Percentiles rank a stretch among this genome's conserved stretches.
These are phyloP conservation scores for Pleurotus cornucopiae DNA, from an alignment of 768 basidiomycete species.

Conservation along the genomic window DNA sequence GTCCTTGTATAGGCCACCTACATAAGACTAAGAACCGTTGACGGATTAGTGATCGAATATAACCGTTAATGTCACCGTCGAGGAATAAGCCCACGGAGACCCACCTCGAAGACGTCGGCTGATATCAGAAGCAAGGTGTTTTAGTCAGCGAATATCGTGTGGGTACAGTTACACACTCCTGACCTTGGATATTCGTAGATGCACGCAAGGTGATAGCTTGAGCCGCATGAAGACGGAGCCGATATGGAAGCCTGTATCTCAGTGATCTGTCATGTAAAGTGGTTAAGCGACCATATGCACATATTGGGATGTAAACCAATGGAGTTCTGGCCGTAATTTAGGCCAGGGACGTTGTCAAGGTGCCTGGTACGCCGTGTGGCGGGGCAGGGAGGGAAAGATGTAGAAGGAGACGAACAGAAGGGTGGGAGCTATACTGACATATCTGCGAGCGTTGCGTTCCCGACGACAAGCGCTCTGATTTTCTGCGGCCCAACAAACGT, in stretches of 20 bases:
- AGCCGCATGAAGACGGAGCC: conserved; percentile 62
- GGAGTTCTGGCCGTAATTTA: not conserved
- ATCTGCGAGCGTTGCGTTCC: conserved; percentile 67
- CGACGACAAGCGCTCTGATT: conserved; percentile 73
- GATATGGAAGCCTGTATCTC: conserved; percentile 59
- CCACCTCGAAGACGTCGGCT: conserved; percentile 82
- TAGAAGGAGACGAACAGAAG: not conserved
- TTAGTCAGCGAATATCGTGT: conserved; percentile 5
- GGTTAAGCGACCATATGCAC: not conserved
- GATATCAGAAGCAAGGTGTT: conserved; percentile 5
- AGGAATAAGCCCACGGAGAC: conserved; percentile 12
- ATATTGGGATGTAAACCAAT: conserved; percentile 1
- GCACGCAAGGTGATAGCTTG: conserved; percentile 69
- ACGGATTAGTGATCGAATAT: conserved; percentile 1
- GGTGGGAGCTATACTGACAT: conserved; percentile 39
- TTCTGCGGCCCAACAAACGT: conserved; percentile 42
- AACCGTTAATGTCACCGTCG: not conserved
- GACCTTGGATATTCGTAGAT: conserved; percentile 72
- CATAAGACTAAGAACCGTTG: conserved; percentile 53
- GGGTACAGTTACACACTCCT: conserved; percentile 13
- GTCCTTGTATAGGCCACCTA: conserved; percentile 75
- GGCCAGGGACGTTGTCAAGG: not conserved
- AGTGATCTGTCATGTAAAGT: conserved; percentile 41
- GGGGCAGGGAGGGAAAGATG: not conserved
- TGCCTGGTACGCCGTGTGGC: not conserved